A percentile compares a stretch with the other conserved stretches of the same genome.
phyloP scores from a whole-genome alignment of 345 rosid species.

The Trapa incisa region DNA sequence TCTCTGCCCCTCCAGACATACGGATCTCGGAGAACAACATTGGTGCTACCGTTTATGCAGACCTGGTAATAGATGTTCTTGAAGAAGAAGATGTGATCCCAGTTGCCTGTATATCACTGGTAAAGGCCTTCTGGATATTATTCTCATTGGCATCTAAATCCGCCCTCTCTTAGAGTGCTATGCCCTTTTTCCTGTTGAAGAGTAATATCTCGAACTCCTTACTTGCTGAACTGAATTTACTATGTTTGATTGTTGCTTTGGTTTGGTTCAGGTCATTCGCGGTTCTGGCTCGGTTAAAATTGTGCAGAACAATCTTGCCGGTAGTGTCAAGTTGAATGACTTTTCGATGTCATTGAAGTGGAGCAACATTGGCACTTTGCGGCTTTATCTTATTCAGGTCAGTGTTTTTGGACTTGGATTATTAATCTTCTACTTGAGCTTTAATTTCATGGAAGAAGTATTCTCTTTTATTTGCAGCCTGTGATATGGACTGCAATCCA shows the following conservation, averaged over 20 bases:
- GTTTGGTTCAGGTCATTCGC: constrained; percentile 37
- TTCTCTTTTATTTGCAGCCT: constrained; percentile 45
- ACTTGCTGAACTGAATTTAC: background rate
- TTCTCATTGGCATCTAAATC: background rate
- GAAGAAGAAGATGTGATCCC: constrained; percentile 58
- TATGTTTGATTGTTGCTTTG: background rate
- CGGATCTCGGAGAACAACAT: constrained; percentile 47
- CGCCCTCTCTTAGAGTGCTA: background rate
- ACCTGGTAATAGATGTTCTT: constrained; percentile 64
- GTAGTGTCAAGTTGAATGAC: constrained; percentile 56
- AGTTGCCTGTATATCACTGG: constrained; percentile 89
- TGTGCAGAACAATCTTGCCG: constrained; percentile 63
- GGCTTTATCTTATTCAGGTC: constrained; percentile 64
- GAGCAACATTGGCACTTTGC: constrained; percentile 85
- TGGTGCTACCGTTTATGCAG: constrained; percentile 61
- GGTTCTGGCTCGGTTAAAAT: constrained; percentile 66
- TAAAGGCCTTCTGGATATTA: constrained; percentile 8
- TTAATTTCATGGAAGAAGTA: background rate
- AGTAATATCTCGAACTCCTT: no score
- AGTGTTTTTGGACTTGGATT: background rate
- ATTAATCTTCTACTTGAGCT: background rate
- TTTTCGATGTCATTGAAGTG: constrained; percentile 74
- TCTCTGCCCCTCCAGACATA: constrained; percentile 73
- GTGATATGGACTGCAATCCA: constrained; percentile 76
- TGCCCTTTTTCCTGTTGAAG: no score